Conservation (phyloP, 805 yeast species). For the Candida taoyuanica region DNA sequence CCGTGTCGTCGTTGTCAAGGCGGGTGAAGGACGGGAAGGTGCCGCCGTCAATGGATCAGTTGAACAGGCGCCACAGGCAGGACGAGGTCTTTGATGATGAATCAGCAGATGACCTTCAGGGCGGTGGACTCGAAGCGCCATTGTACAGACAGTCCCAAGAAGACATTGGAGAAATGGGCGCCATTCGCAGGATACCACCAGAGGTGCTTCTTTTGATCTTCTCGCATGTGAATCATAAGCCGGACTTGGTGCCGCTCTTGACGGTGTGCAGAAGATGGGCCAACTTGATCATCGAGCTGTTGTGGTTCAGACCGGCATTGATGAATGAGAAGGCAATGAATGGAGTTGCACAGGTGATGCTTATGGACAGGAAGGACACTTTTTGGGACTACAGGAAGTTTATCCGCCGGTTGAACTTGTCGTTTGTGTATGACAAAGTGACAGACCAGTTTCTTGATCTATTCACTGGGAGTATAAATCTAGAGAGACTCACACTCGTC, state of each 20-base stretch:
- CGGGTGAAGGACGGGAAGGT: constrained; percentile 7
- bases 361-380: constrained; percentile 41
- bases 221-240: constrained; percentile 54
- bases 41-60: constrained; percentile 5
- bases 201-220: constrained; percentile 62
- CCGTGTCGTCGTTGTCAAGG: constrained; percentile 19
- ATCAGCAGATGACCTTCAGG: constrained; percentile 6
- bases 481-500: constrained; percentile 83
- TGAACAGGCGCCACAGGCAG: constrained; percentile 15
- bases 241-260: constrained; percentile 56
- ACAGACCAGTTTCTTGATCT: constrained; percentile 57
- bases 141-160: constrained; percentile 1
- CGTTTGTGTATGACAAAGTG: constrained; percentile 64
- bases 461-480: constrained; percentile 63
- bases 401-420: constrained; percentile 75
- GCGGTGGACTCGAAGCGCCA: too few species aligned
- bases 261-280: constrained; percentile 83
- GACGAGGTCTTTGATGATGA: constrained; percentile 13
- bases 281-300: constrained; percentile 64
- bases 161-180: constrained; percentile 12
- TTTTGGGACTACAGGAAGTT: constrained; percentile 63
- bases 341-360: constrained; percentile 54
- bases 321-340: constrained; percentile 44
- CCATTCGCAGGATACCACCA: constrained; percentile 37
- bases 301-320: constrained; percentile 86